Evolutionary conservation across 768 basidiomycete species (phyloP).

Genomic region (Kwoniella shandongensis): DNA sequence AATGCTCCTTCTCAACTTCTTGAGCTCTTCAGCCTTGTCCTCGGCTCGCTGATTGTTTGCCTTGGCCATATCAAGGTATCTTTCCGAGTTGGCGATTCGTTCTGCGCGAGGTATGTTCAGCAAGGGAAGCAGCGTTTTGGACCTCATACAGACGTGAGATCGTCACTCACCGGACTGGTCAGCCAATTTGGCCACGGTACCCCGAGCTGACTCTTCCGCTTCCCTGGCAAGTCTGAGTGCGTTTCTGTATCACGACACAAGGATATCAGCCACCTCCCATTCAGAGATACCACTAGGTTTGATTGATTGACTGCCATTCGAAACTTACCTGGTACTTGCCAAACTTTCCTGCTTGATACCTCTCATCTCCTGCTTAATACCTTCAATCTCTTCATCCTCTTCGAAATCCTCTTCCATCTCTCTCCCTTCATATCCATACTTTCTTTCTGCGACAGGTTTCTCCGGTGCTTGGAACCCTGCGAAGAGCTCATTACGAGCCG

Average conservation of each 20-base stretch:
- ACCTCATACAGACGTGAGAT: not conserved
- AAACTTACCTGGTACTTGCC: slow-evolving; percentile 67
- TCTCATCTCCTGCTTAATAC: slow-evolving; percentile 87
- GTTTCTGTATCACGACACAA: slow-evolving; percentile 57
- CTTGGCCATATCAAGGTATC: slow-evolving; percentile 88
- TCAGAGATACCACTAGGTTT: too few species aligned
- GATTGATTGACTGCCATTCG: not conserved
- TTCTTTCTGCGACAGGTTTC: slow-evolving; percentile 27
- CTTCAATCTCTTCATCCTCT: slow-evolving; percentile 65
- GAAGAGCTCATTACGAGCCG: slow-evolving; percentile 52
- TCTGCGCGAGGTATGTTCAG: slow-evolving; percentile 42
- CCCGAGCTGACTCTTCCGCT: slow-evolving; percentile 90
- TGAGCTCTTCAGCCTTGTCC: slow-evolving; percentile 90
- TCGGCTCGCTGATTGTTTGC: slow-evolving; percentile 82
- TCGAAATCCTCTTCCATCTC: slow-evolving; percentile 62
- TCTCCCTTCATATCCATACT: slow-evolving; percentile 51
- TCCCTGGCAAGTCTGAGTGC: slow-evolving; percentile 90
- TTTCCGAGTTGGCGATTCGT: slow-evolving; percentile 82
- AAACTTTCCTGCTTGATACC: slow-evolving; percentile 90
- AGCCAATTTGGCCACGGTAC: slow-evolving; percentile 77
- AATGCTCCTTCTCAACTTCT: slow-evolving; percentile 89
- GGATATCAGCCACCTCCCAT: not conserved
- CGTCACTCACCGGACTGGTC: slow-evolving; percentile 93
- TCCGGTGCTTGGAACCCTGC: slow-evolving; percentile 41
- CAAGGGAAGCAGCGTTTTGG: not conserved